Evolutionary conservation across 192 early-diverging fungal species (phyloP), one percentile per base, ranked within the genome.

Genomic region (Funneliformis geosporum): DNA sequence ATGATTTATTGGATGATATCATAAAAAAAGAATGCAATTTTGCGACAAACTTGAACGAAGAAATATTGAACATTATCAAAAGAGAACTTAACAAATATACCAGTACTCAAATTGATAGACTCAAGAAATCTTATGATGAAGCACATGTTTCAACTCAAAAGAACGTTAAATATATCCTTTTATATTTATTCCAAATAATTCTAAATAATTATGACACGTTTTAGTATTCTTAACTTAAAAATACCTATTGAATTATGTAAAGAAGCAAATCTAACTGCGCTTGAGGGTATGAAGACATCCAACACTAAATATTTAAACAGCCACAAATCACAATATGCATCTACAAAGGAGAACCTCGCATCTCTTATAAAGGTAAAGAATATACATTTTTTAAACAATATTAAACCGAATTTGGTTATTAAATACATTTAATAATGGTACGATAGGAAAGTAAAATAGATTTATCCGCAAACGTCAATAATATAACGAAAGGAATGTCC

Each of bases 101-200:
- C 4, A 64, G 8, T 27, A 11, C 4, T 8, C 61, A 64, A 28
- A 14, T 23, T 10, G 62, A 11, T 3, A 65, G 27, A 5, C 6
- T 65, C 25, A 65, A 65, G 14, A 14, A 11, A 2, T 28, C 62
- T 28, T 23, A 23, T 27, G 61, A 9, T 23, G 27, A 23, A 33
- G 62, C 10, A 33, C 8, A 65, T 33, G 27, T 28, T 64, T 64
- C 61, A n/a, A 64, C 23, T 28, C 12, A 25, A 27, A 21, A 65
- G 5, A 65, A 28, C 62, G 62, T 65, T 8, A 27, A 65, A 27
- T 28, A 65, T 65, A 65, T 65, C 62, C 62, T 65, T 65, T 65
- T 65, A 59, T 10, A 23, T 62, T 23, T 27, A 23, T 27, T 62
- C 0, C n/a, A 7, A 27, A 27, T 25, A 27, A 27, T 11, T 62